A percentile compares a stretch with the other conserved stretches of the same genome.
Conservation (phyloP, 371 early-diverging fungal species). For the Lichtheimia hyalospora region DNA sequence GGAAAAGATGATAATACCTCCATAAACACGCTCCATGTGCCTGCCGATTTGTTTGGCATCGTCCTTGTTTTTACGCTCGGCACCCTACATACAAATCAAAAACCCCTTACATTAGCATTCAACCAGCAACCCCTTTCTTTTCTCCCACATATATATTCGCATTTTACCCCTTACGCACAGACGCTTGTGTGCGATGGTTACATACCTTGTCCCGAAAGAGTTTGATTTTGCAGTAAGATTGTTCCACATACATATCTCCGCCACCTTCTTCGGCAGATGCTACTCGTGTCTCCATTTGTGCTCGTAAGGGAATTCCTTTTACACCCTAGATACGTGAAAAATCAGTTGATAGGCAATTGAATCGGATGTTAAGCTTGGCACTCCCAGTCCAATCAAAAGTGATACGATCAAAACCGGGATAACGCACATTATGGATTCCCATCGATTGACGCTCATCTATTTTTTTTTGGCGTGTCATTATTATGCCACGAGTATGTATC, state of each 20-base stretch:
- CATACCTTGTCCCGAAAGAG: constrained; percentile 78
- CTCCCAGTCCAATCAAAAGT: constrained; percentile 78
- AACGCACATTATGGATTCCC: constrained; percentile 55
- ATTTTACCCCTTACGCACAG: too few species aligned
- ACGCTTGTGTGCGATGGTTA: too few species aligned
- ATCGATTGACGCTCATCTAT: constrained; percentile 28
- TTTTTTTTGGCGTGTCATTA: not conserved
- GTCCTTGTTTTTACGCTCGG: constrained; percentile 66
- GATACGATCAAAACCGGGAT: constrained; percentile 70
- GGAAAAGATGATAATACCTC: constrained; percentile 13
- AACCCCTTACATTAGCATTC: not conserved
- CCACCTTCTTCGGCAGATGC: too few species aligned
- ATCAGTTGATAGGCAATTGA: constrained; percentile 82
- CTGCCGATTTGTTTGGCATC: constrained; percentile 59
- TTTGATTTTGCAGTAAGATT: constrained; percentile 68
- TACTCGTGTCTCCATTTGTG: constrained; percentile 21
- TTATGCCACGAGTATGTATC: not conserved
- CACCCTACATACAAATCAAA: constrained; percentile 34
- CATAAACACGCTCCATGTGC: constrained; percentile 54
- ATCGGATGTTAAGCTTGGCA: constrained; percentile 70
- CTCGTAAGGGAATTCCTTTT: constrained; percentile 79
- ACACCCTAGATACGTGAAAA: constrained; percentile 85
- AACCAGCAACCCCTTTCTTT: too few species aligned
- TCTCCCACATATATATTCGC: too few species aligned
- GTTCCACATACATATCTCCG: constrained; percentile 36